Evolutionary conservation across 257 asterid genomes (phyloP), one percentile per base, ranked within the genome.

Genomic region (Anisodus tanguticus): DNA sequence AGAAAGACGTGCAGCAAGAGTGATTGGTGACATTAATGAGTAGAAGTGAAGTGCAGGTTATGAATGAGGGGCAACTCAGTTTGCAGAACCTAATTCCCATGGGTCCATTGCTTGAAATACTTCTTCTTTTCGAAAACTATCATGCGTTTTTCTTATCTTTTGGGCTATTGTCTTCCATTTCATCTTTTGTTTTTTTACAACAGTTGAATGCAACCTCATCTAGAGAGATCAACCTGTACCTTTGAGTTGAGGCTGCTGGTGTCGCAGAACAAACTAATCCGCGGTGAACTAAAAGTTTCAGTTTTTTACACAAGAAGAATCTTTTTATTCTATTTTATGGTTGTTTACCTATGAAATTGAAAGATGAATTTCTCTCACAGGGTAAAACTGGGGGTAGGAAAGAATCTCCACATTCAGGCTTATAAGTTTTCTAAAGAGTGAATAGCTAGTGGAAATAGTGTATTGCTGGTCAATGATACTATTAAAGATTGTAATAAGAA

Each of bases 331-430:
- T 26, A 51, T 53, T 76, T 68, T 51, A 31, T 49, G 59, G 64
- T 51, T n/a, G 63, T 53, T 53, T 76, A 37, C 81, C 22, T 76
- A 26, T 76, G 47, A 53, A 76, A 55, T 76, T 53, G 81, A 53
- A 53, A 26, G 26, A 53, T 3, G 26, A 26, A 26, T 53, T 51
- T 26, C 47, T 53, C 64, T 71, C 81, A 26, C 47, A 76, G 63
- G 64, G 49, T 22, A 51, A 15, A 76, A 76, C 45, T 26, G 47
- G 22, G 43, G 64, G 47, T 76, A 35, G n/a, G 81, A 13, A 76
- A 51, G 82, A 76, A 76, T 76, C 63, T 76, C 22, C 64, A 53
- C 45, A 53, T 8, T 74, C 31, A 35, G 64, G 49, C 81, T 53
- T 26, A 13, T 26, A 53, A 13, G 64, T 77, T 77, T 22, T 53